These are phyloP conservation scores for Aspergillus unguis DNA, from an alignment of 2,329 filamentous ascomycete species.

Conservation along the genomic window DNA sequence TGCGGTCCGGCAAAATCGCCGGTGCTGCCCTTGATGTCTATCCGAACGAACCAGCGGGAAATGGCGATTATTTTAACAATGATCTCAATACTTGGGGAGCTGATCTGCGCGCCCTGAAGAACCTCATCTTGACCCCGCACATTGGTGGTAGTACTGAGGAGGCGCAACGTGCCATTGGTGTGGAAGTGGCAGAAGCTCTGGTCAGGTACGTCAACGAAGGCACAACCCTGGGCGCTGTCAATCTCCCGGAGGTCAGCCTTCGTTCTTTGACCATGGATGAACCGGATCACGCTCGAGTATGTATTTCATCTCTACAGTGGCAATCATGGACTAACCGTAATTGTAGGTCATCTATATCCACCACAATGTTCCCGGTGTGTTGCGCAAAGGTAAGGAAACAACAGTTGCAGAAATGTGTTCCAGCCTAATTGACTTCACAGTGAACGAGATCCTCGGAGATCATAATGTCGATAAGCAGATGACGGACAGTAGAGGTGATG, in stretches of 20 bases:
- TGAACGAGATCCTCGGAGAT: slow-evolving; percentile 89
- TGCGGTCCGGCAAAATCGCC: slow-evolving; percentile 80
- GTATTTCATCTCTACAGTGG: slow-evolving; percentile 19
- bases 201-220: slow-evolving; percentile 96
- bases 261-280: slow-evolving; percentile 88
- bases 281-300: slow-evolving; percentile 76
- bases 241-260: slow-evolving; percentile 91
- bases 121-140: slow-evolving; percentile 92
- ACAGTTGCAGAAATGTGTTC: neutral
- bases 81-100: slow-evolving; percentile 79
- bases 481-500: slow-evolving; percentile 89
- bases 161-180: slow-evolving; percentile 90
- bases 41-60: slow-evolving; percentile 86
- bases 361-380: slow-evolving; percentile 90
- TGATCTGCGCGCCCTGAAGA: slow-evolving; percentile 79
- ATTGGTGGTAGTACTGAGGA: slow-evolving; percentile 98
- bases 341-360: slow-evolving; percentile 87
- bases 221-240: slow-evolving; percentile 85
- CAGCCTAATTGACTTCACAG: slow-evolving; percentile 42
- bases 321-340: slow-evolving; percentile 1
- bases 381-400: slow-evolving; percentile 64
- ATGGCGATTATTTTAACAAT: slow-evolving; percentile 91
- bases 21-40: slow-evolving; percentile 97
- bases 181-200: slow-evolving; percentile 84
- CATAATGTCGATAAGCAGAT: slow-evolving; percentile 99